Evolutionary conservation across 805 yeast species (phyloP).

Genomic region (Metschnikowia colocasiae): DNA sequence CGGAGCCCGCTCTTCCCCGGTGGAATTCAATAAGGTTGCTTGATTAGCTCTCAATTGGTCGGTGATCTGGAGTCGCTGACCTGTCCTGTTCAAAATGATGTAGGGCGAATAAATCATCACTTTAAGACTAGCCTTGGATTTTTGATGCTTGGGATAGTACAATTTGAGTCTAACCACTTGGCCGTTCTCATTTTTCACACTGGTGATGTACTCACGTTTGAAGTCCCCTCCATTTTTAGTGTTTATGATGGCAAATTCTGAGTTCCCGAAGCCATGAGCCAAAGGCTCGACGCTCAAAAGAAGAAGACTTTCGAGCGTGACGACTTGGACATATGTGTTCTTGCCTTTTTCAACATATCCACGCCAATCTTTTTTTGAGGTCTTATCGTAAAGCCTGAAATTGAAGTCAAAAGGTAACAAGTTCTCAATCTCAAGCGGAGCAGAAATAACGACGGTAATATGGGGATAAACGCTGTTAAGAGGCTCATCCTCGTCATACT

Average conservation of each 20-base stretch:
- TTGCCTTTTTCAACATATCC: slow-evolving; percentile 61
- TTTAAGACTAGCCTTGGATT: slow-evolving; percentile 56
- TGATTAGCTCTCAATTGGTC: slow-evolving; percentile 45
- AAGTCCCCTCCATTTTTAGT: slow-evolving; percentile 52
- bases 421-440: slow-evolving; percentile 85
- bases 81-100: slow-evolving; percentile 76
- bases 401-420: slow-evolving; percentile 76
- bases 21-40: slow-evolving; percentile 6
- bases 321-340: slow-evolving; percentile 74
- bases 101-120: slow-evolving; percentile 82
- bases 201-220: slow-evolving; percentile 50
- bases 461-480: slow-evolving; percentile 78
- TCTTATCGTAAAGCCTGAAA: slow-evolving; percentile 74
- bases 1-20: slow-evolving; percentile 39
- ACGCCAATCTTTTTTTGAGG: slow-evolving; percentile 62
- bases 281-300: slow-evolving; percentile 66
- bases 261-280: slow-evolving; percentile 55
- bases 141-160: slow-evolving; percentile 53
- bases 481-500: slow-evolving; percentile 62
- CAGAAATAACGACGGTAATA: slow-evolving; percentile 68
- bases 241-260: slow-evolving; percentile 75
- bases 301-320: slow-evolving; percentile 65
- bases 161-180: slow-evolving; percentile 63
- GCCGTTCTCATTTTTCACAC: slow-evolving; percentile 57
- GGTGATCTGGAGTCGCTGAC: slow-evolving; percentile 54